Conservation (phyloP, 768 basidiomycete genomes). For the Leucocoprinus sp. region DNA sequence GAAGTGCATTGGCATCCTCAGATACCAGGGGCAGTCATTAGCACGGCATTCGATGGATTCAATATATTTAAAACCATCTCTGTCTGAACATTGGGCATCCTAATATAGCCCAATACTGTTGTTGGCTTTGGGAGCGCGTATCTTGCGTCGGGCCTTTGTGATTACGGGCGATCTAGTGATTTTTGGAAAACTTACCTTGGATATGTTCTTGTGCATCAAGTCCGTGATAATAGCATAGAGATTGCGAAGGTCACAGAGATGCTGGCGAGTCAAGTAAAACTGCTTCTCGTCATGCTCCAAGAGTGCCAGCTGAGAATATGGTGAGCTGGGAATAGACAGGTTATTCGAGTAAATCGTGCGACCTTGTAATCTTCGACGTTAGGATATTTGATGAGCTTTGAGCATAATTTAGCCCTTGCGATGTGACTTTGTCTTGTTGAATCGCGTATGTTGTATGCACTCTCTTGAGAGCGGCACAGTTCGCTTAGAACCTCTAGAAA, state of each 20-base stretch:
- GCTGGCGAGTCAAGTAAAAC: conserved; percentile 62
- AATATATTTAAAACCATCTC: conserved; percentile 98
- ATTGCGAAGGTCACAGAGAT: conserved; percentile 64
- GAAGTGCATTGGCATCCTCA: conserved; percentile 99
- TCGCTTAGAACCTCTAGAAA: conserved; percentile 63
- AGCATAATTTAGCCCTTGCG: conserved; percentile 66
- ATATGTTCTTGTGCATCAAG: conserved; percentile 66
- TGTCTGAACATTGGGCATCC: conserved; percentile 22
- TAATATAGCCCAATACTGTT: conserved; percentile 59
- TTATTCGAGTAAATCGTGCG: neutral
- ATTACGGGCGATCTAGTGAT: neutral
- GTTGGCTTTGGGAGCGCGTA: conserved; percentile 63
- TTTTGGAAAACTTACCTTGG: conserved; percentile 34
- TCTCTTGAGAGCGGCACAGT: conserved; percentile 72
- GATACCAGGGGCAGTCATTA: conserved; percentile 83
- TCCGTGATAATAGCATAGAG: conserved; percentile 72
- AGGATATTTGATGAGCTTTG: conserved; percentile 76
- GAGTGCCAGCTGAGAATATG: conserved; percentile 45
- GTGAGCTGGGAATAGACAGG: neutral
- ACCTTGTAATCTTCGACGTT: conserved; percentile 70
- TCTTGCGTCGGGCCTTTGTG: conserved; percentile 27
- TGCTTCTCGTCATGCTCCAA: conserved; percentile 76
- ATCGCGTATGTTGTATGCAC: conserved; percentile 70
- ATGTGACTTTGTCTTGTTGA: conserved; percentile 51
- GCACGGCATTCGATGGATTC: conserved; percentile 89